phyloP scores from a whole-genome alignment of 75 land plant genomes.

The Selaginella tamariscina region DNA sequence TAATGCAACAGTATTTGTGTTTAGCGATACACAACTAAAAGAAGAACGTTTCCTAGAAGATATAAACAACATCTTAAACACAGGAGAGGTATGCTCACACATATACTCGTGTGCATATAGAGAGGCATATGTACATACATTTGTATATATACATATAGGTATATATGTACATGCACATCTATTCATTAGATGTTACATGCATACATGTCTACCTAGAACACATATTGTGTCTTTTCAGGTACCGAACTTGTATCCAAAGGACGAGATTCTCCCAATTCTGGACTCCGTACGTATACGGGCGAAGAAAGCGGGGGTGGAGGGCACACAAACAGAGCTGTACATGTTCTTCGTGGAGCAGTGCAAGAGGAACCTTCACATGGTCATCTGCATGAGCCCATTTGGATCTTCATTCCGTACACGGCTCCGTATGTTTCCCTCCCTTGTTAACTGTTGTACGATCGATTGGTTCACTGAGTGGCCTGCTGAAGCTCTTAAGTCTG shows the following conservation, averaged over 20 bases:
- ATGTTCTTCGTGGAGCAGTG: slow-evolving; percentile 35
- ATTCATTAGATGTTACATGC: background rate
- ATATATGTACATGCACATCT: too few relatives aligned
- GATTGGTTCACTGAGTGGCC: slow-evolving; percentile 43
- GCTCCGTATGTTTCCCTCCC: slow-evolving; percentile 36
- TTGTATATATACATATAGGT: too few relatives aligned
- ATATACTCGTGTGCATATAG: too few relatives aligned
- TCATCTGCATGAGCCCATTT: slow-evolving; percentile 36
- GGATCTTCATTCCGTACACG: slow-evolving; percentile 31
- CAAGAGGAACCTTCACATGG: slow-evolving; percentile 31
- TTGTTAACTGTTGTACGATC: slow-evolving; percentile 35
- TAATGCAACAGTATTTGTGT: slow-evolving; percentile 24
- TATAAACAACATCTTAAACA: slow-evolving; percentile 33
- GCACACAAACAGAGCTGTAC: slow-evolving; percentile 23
- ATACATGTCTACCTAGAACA: background rate
- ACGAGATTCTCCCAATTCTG: slow-evolving; percentile 25
- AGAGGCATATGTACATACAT: too few relatives aligned
- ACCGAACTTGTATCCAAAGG: slow-evolving; percentile 31
- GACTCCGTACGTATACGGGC: slow-evolving; percentile 22
- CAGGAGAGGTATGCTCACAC: slow-evolving; percentile 27
- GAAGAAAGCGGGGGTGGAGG: slow-evolving; percentile 29
- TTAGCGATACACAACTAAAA: slow-evolving; percentile 32
- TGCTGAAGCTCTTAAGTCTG: slow-evolving; percentile 29
- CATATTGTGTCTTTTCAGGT: slow-evolving; percentile 16
- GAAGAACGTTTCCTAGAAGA: slow-evolving; percentile 31